Percentiles rank a stretch among this genome's conserved stretches.
Conservation (phyloP, 2,329 filamentous ascomycete species). For the Pseudopithomyces maydicus region DNA sequence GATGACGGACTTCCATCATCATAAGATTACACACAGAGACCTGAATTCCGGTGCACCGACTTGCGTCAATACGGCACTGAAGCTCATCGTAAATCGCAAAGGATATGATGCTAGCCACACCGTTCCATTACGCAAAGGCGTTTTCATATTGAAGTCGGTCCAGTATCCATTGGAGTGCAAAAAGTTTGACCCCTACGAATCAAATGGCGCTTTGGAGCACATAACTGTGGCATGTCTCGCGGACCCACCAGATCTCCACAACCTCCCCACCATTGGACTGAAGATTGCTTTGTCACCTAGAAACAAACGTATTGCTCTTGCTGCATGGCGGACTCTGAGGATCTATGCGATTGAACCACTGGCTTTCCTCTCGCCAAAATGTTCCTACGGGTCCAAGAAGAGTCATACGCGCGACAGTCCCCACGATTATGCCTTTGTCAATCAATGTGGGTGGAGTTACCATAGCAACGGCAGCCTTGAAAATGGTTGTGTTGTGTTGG, state of each 20-base stretch:
- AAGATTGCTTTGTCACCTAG: slow-evolving; percentile 22
- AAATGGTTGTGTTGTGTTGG: slow-evolving; percentile 17
- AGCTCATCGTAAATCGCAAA: slow-evolving; percentile 10
- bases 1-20: slow-evolving; percentile 17
- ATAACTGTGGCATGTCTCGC: slow-evolving; percentile 23
- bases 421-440: slow-evolving; percentile 13
- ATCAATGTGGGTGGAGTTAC: slow-evolving; percentile 16
- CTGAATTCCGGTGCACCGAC: slow-evolving; percentile 7
- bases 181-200: slow-evolving; percentile 6
- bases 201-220: slow-evolving; percentile 13
- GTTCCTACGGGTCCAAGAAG: background rate
- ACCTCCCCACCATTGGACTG: slow-evolving; percentile 25
- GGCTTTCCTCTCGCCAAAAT: slow-evolving; percentile 24
- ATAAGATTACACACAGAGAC: slow-evolving; percentile 3
- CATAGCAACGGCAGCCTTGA: slow-evolving; percentile 1
- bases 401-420: background rate
- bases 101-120: background rate
- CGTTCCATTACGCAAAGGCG: slow-evolving; percentile 5
- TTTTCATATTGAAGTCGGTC: slow-evolving; percentile 25
- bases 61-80: slow-evolving; percentile 18
- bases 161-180: slow-evolving; percentile 16
- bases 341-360: slow-evolving; percentile 23
- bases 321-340: slow-evolving; percentile 26
- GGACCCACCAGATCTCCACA: slow-evolving; percentile 12
- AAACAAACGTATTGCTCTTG: slow-evolving; percentile 26